phyloP scores from a whole-genome alignment of 2,329 filamentous ascomycete species.

The Alternaria ventricosa region DNA sequence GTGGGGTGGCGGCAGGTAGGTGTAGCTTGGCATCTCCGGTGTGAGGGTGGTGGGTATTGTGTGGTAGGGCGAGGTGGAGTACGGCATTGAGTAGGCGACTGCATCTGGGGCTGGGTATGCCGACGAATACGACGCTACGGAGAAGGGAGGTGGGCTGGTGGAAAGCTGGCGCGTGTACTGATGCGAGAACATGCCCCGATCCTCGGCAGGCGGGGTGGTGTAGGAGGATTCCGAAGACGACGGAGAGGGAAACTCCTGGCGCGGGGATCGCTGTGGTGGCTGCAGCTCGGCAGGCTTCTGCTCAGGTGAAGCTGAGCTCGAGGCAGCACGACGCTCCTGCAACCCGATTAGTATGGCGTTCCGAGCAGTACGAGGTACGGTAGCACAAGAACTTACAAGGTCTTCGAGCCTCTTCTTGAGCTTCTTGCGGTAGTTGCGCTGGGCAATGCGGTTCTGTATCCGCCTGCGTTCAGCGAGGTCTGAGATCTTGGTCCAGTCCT shows the following conservation, averaged over 20 bases:
- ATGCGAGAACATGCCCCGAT: slow-evolving; percentile 66
- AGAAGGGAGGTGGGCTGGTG: slow-evolving; percentile 72
- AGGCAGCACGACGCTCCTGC: slow-evolving; percentile 73
- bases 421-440: slow-evolving; percentile 97
- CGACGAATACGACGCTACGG: slow-evolving; percentile 62
- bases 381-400: slow-evolving; percentile 52
- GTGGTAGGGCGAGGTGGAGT: slow-evolving; percentile 54
- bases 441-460: slow-evolving; percentile 97
- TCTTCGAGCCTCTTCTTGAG: slow-evolving; percentile 88
- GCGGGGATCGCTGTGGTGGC: slow-evolving; percentile 43
- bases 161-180: slow-evolving; percentile 73
- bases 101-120: slow-evolving; percentile 72
- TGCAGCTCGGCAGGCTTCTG: slow-evolving; percentile 63
- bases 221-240: slow-evolving; percentile 47
- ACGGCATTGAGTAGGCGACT: slow-evolving; percentile 64
- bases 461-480: slow-evolving; percentile 91
- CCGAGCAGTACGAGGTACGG: slow-evolving; percentile 15
- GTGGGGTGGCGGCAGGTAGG: slow-evolving; percentile 62
- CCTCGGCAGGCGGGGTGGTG: slow-evolving; percentile 66
- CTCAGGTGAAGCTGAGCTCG: slow-evolving; percentile 66
- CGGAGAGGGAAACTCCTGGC: slow-evolving; percentile 46
- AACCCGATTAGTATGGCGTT: slow-evolving; percentile 23
- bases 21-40: slow-evolving; percentile 56
- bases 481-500: slow-evolving; percentile 99
- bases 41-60: slow-evolving; percentile 47